Percentiles rank a stretch among this genome's conserved stretches.
These are phyloP conservation scores for Leishmania aethiopica DNA, from an alignment of 208 protist species.

Conservation along the genomic window DNA sequence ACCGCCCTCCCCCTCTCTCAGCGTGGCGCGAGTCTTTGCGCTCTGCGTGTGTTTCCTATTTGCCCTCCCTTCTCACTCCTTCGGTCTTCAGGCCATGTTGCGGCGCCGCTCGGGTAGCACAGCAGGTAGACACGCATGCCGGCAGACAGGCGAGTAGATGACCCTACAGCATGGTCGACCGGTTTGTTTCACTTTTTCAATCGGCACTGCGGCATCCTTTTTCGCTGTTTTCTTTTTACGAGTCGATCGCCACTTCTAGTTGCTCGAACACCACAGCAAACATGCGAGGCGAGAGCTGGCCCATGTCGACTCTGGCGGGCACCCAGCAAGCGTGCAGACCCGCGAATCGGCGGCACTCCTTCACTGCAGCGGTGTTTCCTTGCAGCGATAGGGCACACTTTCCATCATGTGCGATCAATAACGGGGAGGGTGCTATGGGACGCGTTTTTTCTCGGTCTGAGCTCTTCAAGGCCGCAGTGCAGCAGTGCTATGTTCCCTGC, in stretches of 20 bases:
- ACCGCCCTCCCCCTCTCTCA: not conserved
- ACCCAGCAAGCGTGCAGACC: not conserved
- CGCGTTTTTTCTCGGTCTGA: not conserved
- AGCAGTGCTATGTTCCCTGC: no score
- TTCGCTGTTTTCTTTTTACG: not conserved
- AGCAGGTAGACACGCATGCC: not conserved
- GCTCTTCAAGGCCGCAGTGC: not conserved
- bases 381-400: not conserved
- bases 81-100: not conserved
- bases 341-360: not conserved
- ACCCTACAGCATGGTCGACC: not conserved
- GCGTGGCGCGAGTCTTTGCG: not conserved
- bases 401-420: not conserved
- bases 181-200: not conserved
- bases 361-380: no score
- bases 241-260: not conserved
- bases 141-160: not conserved
- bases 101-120: not conserved
- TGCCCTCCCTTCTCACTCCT: not conserved
- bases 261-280: not conserved
- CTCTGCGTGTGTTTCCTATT: not conserved
- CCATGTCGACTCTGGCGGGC: not conserved
- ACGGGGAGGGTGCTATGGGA: not conserved
- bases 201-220: not conserved
- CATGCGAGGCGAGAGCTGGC: not conserved